Base-by-base conservation (phyloP, 352 stramenopile genomes). In the Thalassiosira exigua region DNA sequence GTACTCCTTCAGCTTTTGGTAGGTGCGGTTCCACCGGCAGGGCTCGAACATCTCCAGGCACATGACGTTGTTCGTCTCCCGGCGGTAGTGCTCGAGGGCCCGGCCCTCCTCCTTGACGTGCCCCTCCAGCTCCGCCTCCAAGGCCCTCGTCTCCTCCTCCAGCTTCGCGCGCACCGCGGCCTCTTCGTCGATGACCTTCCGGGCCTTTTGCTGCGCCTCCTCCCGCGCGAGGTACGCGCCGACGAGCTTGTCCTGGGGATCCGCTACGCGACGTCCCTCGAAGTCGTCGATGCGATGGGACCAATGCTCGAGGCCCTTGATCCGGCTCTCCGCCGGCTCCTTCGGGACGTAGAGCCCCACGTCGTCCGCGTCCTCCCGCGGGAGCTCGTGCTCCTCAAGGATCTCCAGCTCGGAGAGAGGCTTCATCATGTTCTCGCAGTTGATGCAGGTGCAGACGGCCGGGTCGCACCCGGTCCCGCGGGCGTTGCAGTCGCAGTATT, bases 391-490 rank as follows among this genome's bases (percentile, higher is more conserved):
- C 4, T 70, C 26, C 17, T 19, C n/a, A n/a, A n/a, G n/a, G n/a
- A n/a, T n/a, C n/a, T n/a, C n/a, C 21, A 50, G 22, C 59, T 58
- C 61, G 2, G 59, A 69, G 2, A 69, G 22, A 17, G 61, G 46
- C 32, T 70, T 46, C 61, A 70, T 70, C 61, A 70, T 60, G 27
- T 70, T 60, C n/a, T 50, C 42, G 19, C 46, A 60, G 44, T 42
- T 51, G 46, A 50, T 70, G 42, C 61, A 60, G 61, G 4, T 41
- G 59, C 59, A 69, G 33, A 69, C 41, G 14, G 36, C 41, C 7
- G 59, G 59, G n/a, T 69, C 59, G n/a, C 59, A 69, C 7, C 39
- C 36, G 9, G 22, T 17, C 26, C 59, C 59, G 19, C 36, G 29
- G 27, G 2, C n/a, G 36, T 57, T 57, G 41, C 59, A 69, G 24